A percentile compares a stretch with the other conserved stretches of the same genome.
Conservation (phyloP, 2,329 filamentous ascomycete genomes). For the Scopulariopsis brevicaulis region DNA sequence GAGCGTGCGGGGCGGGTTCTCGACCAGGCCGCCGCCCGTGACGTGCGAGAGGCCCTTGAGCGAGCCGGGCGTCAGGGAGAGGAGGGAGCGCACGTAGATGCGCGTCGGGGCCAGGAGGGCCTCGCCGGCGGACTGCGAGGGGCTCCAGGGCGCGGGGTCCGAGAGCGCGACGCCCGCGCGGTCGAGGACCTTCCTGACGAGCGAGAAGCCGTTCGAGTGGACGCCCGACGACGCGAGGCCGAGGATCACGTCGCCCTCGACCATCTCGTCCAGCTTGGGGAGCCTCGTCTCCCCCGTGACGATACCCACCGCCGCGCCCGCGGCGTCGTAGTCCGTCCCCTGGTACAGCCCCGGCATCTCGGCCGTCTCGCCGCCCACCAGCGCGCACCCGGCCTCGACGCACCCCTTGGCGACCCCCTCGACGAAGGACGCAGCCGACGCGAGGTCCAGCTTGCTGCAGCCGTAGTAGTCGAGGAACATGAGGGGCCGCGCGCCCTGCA, state of each 20-base stretch:
- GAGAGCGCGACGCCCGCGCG: conserved; percentile 59
- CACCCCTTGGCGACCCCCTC: conserved; percentile 85
- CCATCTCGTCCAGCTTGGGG: conserved; percentile 67
- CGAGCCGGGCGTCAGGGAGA: conserved; percentile 52
- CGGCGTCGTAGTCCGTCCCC: conserved; percentile 83
- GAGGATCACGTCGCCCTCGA: conserved; percentile 70
- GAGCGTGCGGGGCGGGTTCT: conserved; percentile 93
- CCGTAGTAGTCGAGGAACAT: conserved; percentile 99
- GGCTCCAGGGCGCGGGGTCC: conserved; percentile 67
- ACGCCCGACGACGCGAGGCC: conserved; percentile 77
- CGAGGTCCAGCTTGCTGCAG: conserved; percentile 74
- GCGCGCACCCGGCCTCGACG: conserved; percentile 70
- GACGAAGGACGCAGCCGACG: conserved; percentile 74
- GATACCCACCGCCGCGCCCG: conserved; percentile 79
- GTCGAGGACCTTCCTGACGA: conserved; percentile 76
- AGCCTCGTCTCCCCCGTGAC: conserved; percentile 60
- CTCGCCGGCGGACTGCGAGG: conserved; percentile 51
- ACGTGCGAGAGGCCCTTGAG: conserved; percentile 95
- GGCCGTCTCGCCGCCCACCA: conserved; percentile 95
- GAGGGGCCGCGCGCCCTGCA: conserved; percentile 87
- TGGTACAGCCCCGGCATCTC: conserved; percentile 97
- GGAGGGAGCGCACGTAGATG: conserved; percentile 81
- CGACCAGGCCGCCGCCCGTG: conserved; percentile 82
- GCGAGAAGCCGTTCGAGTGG: conserved; percentile 95
- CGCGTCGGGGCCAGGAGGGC: conserved; percentile 79